phyloP scores from a whole-genome alignment of 169 alveolate genomes.

The Theileria sp. region DNA sequence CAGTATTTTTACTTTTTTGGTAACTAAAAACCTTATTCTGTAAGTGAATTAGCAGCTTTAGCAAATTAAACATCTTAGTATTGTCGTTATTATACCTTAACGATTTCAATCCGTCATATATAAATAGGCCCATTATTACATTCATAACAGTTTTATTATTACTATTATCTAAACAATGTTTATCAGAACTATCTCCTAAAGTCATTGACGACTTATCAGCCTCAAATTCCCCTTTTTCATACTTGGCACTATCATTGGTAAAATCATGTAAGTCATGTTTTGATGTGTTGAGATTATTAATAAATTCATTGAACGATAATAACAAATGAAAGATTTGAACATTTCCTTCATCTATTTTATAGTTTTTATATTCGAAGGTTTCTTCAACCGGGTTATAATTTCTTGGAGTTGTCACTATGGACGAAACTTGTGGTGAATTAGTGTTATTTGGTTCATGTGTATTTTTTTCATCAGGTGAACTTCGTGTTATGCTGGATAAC shows the following conservation, averaged over 20 bases:
- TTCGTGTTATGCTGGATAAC: background rate
- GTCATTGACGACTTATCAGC: background rate
- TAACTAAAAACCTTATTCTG: background rate
- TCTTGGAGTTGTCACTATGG: slow-evolving; percentile 1
- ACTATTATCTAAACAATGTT: background rate
- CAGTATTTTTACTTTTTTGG: background rate
- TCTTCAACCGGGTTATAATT: background rate
- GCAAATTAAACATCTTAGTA: slow-evolving; percentile 31
- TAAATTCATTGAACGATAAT: background rate
- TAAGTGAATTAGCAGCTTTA: slow-evolving; percentile 21
- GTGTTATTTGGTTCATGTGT: background rate
- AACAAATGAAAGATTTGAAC: background rate
- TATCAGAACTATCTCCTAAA: background rate
- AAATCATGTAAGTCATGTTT: background rate
- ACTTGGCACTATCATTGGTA: background rate
- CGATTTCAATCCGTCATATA: slow-evolving; percentile 22
- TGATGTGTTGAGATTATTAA: background rate
- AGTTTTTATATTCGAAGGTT: background rate
- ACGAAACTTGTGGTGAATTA: background rate
- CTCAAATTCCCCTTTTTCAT: background rate
- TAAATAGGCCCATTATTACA: slow-evolving; percentile 51
- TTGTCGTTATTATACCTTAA: slow-evolving; percentile 20
- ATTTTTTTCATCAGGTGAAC: background rate
- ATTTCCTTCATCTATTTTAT: background rate
- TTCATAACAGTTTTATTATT: slow-evolving; percentile 35